Conservation (phyloP, 257 asterid species). For the Solanum raphanifolium region DNA sequence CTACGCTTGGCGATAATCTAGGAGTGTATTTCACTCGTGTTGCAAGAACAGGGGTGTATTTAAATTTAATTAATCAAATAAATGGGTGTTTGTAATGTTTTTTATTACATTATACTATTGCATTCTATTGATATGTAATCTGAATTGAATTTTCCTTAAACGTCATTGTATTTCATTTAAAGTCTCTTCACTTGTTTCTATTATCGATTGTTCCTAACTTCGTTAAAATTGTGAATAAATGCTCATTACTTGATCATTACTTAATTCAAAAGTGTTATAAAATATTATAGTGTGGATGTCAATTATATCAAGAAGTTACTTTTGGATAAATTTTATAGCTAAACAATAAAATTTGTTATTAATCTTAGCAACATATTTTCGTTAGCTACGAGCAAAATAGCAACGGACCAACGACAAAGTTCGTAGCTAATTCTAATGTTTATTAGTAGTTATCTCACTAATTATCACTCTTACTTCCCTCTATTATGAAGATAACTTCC, state of each 20-base stretch:
- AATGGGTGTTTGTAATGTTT: neutral
- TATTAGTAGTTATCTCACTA: neutral
- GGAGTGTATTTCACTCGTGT: rapidly evolving
- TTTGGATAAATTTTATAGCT: too few species aligned
- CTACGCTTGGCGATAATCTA: too few species aligned
- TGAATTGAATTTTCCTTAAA: too few species aligned
- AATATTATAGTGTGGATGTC: neutral
- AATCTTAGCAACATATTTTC: too few species aligned
- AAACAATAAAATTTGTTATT: too few species aligned
- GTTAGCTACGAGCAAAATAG: neutral
- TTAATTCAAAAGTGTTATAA: neutral
- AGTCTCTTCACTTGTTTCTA: neutral
- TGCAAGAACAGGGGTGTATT: neutral
- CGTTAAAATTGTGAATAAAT: too few species aligned
- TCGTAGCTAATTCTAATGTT: neutral
- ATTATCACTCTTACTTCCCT: neutral
- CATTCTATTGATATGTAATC: too few species aligned
- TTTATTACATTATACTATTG: neutral
- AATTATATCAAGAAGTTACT: too few species aligned
- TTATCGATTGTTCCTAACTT: neutral
- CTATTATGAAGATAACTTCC: neutral
- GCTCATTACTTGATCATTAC: neutral
- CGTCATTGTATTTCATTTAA: too few species aligned
- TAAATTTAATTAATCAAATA: too few species aligned
- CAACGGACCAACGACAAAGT: neutral